These are phyloP conservation scores for Pseudognaphalium luteoalbum DNA, from an alignment of 129 eudicot genomes.

Conservation along the genomic window DNA sequence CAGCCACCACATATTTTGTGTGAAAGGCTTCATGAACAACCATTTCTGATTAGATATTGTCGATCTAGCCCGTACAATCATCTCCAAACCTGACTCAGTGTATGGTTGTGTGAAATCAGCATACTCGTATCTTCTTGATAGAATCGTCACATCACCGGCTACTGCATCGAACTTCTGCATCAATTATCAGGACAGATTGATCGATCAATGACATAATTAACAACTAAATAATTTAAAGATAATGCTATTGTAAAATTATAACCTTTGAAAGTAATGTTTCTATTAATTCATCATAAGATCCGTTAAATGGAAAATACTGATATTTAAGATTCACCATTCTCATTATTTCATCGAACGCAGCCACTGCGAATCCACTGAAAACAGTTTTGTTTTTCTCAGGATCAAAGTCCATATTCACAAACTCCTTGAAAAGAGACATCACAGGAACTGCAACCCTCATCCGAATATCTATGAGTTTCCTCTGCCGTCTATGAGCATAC, in stretches of 20 bases:
- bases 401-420: slow-evolving; percentile 31
- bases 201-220: not conserved
- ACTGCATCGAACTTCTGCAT: slow-evolving; percentile 54
- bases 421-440: slow-evolving; percentile 37
- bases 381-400: not conserved
- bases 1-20: slow-evolving; percentile 47
- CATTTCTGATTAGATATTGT: slow-evolving; percentile 32
- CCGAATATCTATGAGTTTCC: slow-evolving; percentile 35
- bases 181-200: not conserved
- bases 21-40: slow-evolving; percentile 62
- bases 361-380: slow-evolving; percentile 43
- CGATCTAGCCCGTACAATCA: slow-evolving; percentile 51
- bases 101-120: slow-evolving; percentile 61
- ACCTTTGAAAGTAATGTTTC: slow-evolving; percentile 41
- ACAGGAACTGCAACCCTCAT: slow-evolving; percentile 50
- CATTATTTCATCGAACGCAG: slow-evolving; percentile 43
- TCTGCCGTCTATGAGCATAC: slow-evolving; percentile 36
- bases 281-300: slow-evolving; percentile 40
- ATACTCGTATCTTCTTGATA: slow-evolving; percentile 19
- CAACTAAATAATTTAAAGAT: not conserved
- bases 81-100: slow-evolving; percentile 48
- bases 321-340: slow-evolving; percentile 22
- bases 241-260: not conserved
- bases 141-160: slow-evolving; percentile 56
- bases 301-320: slow-evolving; percentile 11